Evolutionary conservation across 2,329 filamentous ascomycete genomes (phyloP), one percentile per base, ranked within the genome.

Genomic region (Fonsecaea multimorphosa): DNA sequence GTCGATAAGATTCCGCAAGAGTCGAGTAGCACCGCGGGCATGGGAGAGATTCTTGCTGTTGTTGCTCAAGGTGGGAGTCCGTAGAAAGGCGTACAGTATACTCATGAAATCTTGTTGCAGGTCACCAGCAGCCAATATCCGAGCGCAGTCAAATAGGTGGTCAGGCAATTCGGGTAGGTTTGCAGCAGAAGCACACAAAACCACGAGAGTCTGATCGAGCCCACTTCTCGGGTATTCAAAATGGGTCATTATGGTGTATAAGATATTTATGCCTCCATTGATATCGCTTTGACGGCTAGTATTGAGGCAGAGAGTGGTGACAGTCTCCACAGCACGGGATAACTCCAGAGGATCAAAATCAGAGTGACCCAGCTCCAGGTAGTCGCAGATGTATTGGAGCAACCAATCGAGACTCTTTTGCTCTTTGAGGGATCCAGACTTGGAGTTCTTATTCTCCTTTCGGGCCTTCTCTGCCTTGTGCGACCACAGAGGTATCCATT

Each of bases 351-450:
- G 36, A 51, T 65, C 61, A 44, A 70, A 57, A 19, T 32, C 56
- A n/a, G 36, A 51, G 49, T 70, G 67, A 32, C 63, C 65, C n/a
- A 70, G 32, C n/a, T 64, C 53, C 12, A 72, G 24, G 54, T 66
- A 72, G 56, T 72, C 68, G 31, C 52, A 57, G 27, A 66, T 61
- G 32, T 67, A 72, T 14, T 59, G 67, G 12, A 72, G 63, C 12
- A 72, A 40, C 70, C 70, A 72, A n/a, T 65, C 58, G 16, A 72
- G 51, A 29, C 66, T 61, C 38, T 67, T 64, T 31, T 63, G 58
- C 12, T 72, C 68, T 58, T 67, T 69, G 24, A 55, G 36, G 3
- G 64, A 32, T 24, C 59, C 51, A 1, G 60, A 56, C 40, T 60
- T 60, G n/a, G 68, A 69, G 36, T 40, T 64, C 44, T 64, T 69